Percentiles rank a stretch among this genome's conserved stretches.
These are phyloP conservation scores for Juglanconis juglandina DNA, from an alignment of 2,329 filamentous ascomycete genomes.

Conservation along the genomic window DNA sequence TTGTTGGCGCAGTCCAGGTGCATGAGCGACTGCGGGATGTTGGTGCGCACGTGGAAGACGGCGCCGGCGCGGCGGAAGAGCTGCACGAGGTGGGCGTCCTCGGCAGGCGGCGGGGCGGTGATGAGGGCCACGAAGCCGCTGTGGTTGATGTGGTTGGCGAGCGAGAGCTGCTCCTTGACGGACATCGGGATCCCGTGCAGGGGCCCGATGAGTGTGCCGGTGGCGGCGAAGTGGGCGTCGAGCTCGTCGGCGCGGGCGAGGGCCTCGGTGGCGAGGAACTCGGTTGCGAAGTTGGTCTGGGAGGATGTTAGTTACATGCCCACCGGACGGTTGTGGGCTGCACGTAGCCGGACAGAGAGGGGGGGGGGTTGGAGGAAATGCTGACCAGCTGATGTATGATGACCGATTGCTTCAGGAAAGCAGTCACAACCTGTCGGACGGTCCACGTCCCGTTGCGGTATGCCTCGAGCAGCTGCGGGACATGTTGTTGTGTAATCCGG, in stretches of 20 bases:
- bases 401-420: conserved; percentile 48
- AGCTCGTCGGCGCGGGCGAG: conserved; percentile 35
- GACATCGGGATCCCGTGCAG: conserved; percentile 33
- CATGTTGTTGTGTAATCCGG: conserved; percentile 35
- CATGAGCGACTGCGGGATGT: conserved; percentile 39
- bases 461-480: conserved; percentile 26
- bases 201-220: conserved; percentile 45
- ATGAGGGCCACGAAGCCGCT: conserved; percentile 33
- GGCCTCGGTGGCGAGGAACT: conserved; percentile 38
- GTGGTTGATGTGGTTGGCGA: conserved; percentile 21
- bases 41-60: conserved; percentile 40
- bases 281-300: conserved; percentile 22
- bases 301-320: background rate
- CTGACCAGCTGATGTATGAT: conserved; percentile 43
- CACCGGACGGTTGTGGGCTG: background rate
- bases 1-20: conserved; percentile 33
- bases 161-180: conserved; percentile 22
- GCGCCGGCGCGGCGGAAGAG: conserved; percentile 35
- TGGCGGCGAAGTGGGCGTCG: conserved; percentile 35
- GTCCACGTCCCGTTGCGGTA: conserved; percentile 24
- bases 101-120: conserved; percentile 6
- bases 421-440: conserved; percentile 36
- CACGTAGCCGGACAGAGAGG: background rate
- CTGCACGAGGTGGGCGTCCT: conserved; percentile 31
- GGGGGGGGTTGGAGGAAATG: background rate